phyloP scores from a whole-genome alignment of 179 eudicot genomes.

The Silene coronaria region DNA sequence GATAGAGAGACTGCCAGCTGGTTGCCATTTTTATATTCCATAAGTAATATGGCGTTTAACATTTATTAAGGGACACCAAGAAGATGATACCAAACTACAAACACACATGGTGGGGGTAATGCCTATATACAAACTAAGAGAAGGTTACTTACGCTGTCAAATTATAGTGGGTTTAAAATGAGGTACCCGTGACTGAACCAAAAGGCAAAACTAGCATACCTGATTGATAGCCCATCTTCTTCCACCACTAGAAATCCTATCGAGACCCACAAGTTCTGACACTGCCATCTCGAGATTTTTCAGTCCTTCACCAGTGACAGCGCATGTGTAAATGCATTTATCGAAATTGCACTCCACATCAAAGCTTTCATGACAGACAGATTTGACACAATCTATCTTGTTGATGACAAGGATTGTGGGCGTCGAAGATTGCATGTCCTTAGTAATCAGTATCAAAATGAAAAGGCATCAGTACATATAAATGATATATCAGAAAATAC shows the following conservation, averaged over 20 bases:
- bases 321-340: conserved; percentile 67
- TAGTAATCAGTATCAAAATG: conserved; percentile 6
- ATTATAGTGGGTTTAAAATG: not conserved
- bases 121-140: no score
- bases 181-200: not conserved
- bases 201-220: conserved; percentile 35
- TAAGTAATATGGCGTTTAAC: no score
- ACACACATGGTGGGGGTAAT: no score
- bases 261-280: conserved; percentile 66
- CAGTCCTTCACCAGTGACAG: conserved; percentile 84
- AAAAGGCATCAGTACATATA: not conserved
- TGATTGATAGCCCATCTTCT: conserved; percentile 85
- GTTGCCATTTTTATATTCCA: no score
- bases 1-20: no score
- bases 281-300: conserved; percentile 67
- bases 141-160: no score
- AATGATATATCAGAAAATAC: not conserved
- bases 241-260: conserved; percentile 61
- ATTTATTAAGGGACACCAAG: no score
- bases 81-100: no score
- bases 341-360: conserved; percentile 33
- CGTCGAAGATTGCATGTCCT: conserved; percentile 42
- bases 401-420: conserved; percentile 84
- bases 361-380: conserved; percentile 36
- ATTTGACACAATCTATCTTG: conserved; percentile 70